Evolutionary conservation across 208 protist species (phyloP), one percentile per base, ranked within the genome.

Genomic region (Tritrichomonas foetus): DNA sequence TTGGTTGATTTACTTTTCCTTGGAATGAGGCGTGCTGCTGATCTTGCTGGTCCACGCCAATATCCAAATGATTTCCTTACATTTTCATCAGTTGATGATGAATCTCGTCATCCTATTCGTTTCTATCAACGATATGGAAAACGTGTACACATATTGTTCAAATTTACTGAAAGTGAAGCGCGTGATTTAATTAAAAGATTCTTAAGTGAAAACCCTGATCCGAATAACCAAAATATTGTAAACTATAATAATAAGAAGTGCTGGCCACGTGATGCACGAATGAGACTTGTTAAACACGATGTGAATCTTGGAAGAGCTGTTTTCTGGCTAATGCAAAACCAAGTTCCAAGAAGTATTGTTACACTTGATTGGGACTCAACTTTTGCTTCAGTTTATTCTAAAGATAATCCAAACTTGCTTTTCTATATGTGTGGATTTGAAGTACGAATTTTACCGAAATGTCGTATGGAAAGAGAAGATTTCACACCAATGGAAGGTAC

Each of bases 391-490:
- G 99, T 99, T 0, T 99, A 99, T 96, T 98, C 97, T 66, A 98
- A 99, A 95, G 98, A 99, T 95, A 99, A 99, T 96, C 99, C 99
- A 20, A 99, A 99, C 96, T 92, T 99, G 64, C 97, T 99, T 50
- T 99, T 99, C 95, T 97, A 98, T 93, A 99, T 99, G 98, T 97
- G 96, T 78, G 99, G 99, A 66, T 99, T 99, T 96, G 99, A 99
- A 94, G 94, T 97, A 22, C 61, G 96, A 39, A 95, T 97, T 44
- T 93, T 98, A 49, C 98, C 98, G 74, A 98, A 98, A 95, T 93
- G 93, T 93, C 97, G 99, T 69, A 97, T 97, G 47, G 95, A 97
- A 82, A 96, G 97, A 33, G 95, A 97, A 92, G 97, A 98, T 95
- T 97, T 98, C 49, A 96, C 97, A 20, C 96, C 94, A 92, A 97